A percentile compares a stretch with the other conserved stretches of the same genome.
phyloP scores from a whole-genome alignment of 2,329 filamentous ascomycete species.

The Alternaria sp. region DNA sequence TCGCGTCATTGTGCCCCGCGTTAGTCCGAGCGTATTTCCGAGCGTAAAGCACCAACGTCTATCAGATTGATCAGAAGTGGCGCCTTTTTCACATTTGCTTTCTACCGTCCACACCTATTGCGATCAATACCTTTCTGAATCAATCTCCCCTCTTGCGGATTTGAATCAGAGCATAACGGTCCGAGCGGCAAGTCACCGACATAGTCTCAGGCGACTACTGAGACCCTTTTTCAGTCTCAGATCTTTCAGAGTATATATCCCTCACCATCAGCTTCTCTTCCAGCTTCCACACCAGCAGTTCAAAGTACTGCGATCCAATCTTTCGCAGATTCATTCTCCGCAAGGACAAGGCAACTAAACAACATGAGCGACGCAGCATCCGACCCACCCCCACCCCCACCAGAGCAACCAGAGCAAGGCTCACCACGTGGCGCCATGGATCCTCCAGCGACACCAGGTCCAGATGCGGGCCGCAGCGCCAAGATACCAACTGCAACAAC shows the following conservation, averaged over 20 bases:
- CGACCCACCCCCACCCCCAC: neutral
- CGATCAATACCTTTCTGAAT: neutral
- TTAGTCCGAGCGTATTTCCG: neutral
- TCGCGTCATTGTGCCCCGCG: neutral
- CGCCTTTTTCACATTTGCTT: neutral
- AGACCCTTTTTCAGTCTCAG: neutral
- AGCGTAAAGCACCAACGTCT: neutral
- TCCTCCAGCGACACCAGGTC: slow-evolving; percentile 1
- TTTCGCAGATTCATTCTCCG: neutral
- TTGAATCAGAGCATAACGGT: neutral
- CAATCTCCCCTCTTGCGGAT: neutral
- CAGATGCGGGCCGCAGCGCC: neutral
- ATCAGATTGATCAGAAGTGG: neutral
- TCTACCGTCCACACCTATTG: neutral
- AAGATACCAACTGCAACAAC: neutral
- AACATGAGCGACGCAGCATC: neutral
- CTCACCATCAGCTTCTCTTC: neutral
- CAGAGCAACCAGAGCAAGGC: neutral
- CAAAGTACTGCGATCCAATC: neutral
- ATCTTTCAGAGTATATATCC: neutral
- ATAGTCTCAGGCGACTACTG: neutral
- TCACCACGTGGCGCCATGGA: neutral
- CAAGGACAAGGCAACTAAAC: neutral
- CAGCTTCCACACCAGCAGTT: neutral
- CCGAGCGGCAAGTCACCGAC: neutral